Evolutionary conservation across 352 stramenopile species (phyloP).

Genomic region (Thalassiosira ordinaria): DNA sequence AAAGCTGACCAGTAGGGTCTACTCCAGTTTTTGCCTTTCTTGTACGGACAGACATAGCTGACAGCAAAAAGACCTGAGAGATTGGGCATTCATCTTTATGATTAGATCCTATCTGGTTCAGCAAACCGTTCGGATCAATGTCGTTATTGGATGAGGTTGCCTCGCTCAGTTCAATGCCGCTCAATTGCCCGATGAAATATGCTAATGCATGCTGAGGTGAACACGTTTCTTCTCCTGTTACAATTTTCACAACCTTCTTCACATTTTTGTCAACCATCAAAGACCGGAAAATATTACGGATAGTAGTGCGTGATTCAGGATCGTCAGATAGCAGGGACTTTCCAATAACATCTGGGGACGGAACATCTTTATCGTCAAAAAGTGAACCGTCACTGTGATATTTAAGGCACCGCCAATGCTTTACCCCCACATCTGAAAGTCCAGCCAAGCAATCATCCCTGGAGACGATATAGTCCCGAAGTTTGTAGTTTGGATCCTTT

Average conservation of each 20-base stretch:
- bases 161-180: constrained; percentile 6
- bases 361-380: not conserved
- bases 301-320: not conserved
- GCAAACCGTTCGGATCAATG: not conserved
- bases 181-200: constrained; percentile 6
- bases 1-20: not conserved
- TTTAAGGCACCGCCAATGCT: not conserved
- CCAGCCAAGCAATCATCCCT: not conserved
- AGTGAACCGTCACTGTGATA: not conserved
- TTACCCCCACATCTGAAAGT: not conserved
- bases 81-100: not conserved
- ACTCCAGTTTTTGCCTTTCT: not conserved
- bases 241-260: not conserved
- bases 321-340: constrained; percentile 1
- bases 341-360: not conserved
- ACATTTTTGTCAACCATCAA: constrained; percentile 4
- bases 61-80: not conserved
- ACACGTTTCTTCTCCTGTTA: constrained; percentile 1
- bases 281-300: not conserved
- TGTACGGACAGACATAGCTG: not conserved
- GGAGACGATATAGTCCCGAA: not conserved
- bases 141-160: not conserved
- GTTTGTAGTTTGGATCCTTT: not conserved
- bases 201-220: constrained; percentile 8
- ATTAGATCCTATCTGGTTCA: too few species aligned